phyloP scores from a whole-genome alignment of 257 asterid species.

The Echites panduratus region DNA sequence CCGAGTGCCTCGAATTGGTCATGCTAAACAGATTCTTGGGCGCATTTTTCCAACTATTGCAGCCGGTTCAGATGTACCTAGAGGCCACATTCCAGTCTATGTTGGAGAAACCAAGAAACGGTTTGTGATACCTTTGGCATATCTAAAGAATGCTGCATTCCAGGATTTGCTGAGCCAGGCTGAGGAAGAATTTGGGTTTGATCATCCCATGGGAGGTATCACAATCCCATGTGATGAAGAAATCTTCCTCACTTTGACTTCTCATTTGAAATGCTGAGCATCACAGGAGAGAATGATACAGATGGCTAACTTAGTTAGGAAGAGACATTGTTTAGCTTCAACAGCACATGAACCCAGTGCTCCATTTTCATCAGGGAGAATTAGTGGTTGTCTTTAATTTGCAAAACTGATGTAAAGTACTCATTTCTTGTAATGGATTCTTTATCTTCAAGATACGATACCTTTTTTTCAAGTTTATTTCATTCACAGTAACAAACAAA shows the following conservation, averaged over 20 bases:
- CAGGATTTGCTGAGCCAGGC: conserved; percentile 38
- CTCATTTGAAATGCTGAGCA: conserved; percentile 1
- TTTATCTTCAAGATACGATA: not conserved
- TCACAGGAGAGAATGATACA: not conserved
- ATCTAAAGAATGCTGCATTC: conserved; percentile 37
- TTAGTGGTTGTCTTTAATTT: not conserved
- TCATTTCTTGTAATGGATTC: not conserved
- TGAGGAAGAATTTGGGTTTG: conserved; percentile 46
- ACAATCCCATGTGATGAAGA: conserved; percentile 35
- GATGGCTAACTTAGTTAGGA: not conserved
- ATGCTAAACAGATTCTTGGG: conserved; percentile 16
- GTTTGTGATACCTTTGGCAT: conserved; percentile 40
- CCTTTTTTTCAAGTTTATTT: not conserved
- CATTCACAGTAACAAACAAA: no score
- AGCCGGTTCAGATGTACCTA: conserved; percentile 13
- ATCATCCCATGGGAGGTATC: conserved; percentile 57
- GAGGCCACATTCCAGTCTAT: conserved; percentile 18
- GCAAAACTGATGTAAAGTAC: not conserved
- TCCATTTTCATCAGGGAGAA: not conserved
- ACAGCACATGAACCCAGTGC: not conserved
- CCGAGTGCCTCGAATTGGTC: conserved; percentile 14
- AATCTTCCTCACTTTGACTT: conserved; percentile 13
- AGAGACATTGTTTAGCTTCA: not conserved
- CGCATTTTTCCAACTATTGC: conserved; percentile 10
- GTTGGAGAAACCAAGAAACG: conserved; percentile 35